Conservation (phyloP, 2,329 filamentous ascomycete genomes). For the Davidsoniella virescens region DNA sequence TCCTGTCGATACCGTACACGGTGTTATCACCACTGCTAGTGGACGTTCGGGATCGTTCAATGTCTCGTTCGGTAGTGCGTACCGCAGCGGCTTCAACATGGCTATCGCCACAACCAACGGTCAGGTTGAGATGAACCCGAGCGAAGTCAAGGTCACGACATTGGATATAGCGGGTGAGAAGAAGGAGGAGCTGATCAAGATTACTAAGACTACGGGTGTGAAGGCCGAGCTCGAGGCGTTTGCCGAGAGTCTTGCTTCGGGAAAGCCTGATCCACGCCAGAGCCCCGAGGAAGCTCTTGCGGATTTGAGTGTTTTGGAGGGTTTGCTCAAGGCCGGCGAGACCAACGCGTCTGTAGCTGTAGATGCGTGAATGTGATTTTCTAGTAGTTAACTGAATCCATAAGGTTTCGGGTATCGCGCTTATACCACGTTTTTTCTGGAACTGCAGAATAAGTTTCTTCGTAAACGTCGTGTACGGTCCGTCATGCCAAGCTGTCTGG, state of each 20-base stretch:
- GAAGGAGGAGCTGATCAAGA: constrained; percentile 13
- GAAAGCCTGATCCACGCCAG: constrained; percentile 33
- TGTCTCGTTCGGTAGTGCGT: constrained; percentile 39
- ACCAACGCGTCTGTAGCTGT: not conserved
- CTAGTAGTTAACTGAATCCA: not conserved
- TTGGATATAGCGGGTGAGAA: constrained; percentile 21
- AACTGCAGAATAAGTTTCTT: no score
- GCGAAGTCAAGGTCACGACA: constrained; percentile 26
- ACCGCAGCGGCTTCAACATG: constrained; percentile 34
- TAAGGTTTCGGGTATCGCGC: not conserved
- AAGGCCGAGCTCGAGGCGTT: constrained; percentile 44
- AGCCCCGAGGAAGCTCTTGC: constrained; percentile 40
- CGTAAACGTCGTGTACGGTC: no score
- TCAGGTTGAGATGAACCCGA: constrained; percentile 31
- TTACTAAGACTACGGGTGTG: constrained; percentile 31
- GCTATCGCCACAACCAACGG: constrained; percentile 42
- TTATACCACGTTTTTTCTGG: no score
- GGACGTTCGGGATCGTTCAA: constrained; percentile 41
- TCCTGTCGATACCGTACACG: constrained; percentile 51
- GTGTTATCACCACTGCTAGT: constrained; percentile 35
- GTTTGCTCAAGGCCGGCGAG: constrained; percentile 12
- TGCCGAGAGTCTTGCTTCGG: constrained; percentile 34
- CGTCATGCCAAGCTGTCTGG: no score
- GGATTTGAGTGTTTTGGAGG: constrained; percentile 43
- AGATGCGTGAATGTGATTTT: not conserved